Evolutionary conservation across 2,329 filamentous ascomycete genomes (phyloP), one percentile per base, ranked within the genome.

Genomic region (Rosellinia necatrix): DNA sequence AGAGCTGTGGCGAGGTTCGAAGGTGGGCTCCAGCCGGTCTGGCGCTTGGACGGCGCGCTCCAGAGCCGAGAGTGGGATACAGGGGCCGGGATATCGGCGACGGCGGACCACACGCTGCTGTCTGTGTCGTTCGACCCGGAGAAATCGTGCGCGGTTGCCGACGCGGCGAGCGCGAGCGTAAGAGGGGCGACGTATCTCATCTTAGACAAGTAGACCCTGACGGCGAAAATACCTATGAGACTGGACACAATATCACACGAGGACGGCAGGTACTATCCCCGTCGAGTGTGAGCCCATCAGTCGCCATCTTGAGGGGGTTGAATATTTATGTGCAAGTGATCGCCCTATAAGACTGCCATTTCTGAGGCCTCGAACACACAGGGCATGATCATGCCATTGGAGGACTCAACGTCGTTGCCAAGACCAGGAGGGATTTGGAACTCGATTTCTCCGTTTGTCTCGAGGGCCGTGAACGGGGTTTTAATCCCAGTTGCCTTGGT

Each of bases 381-480:
- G 24, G 32, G 8, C 24, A 38, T 34, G 41, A 24, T 44, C 32
- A 24, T 41, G 41, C 41, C 41, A 47, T 53, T 53, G 50, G 50
- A 47, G 50, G 50, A 53, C 34, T 34, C 42, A 32, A 53, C 25
- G 34, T 40, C 34, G 10, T 21, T 40, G 50, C 50, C 50, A 53
- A 53, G 41, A 24, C 9, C 17, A 34, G 3, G 34, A 27, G 34
- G 24, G 27, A 34, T 30, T n/a, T 30, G 43, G 10, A 15, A 12
- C 13, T 29, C 2, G 13, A 46, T 47, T 47, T 53, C 30, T 32
- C 50, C 41, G 32, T 30, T 32, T 30, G 25, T 34, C 25, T 25
- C 21, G 35, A 47, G 25, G 32, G 17, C 17, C 19, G n/a, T n/a
- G 24, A 34, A 15, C 24, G n/a, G 22, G 46, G 46, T 13, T 49